Evolutionary conservation across 2,329 filamentous ascomycete species (phyloP).

Genomic region (Phoma sp.): DNA sequence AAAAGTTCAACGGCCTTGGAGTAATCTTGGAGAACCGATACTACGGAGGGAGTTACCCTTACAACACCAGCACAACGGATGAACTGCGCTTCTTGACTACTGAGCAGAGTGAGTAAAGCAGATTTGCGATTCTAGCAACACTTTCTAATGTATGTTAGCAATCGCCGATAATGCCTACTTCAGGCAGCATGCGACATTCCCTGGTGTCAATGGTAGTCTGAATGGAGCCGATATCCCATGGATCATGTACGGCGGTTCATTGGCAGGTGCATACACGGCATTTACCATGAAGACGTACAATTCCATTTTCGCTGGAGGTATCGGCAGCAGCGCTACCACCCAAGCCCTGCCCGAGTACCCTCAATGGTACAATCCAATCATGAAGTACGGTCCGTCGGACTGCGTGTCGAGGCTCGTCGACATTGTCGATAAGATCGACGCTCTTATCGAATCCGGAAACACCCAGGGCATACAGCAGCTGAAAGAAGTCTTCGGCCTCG

Average conservation of each 20-base stretch:
- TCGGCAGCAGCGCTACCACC: constrained; percentile 55
- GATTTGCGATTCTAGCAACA: neutral
- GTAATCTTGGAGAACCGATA: constrained; percentile 61
- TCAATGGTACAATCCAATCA: constrained; percentile 58
- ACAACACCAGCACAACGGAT: constrained; percentile 56
- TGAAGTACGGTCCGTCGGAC: constrained; percentile 57
- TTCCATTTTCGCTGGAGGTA: constrained; percentile 56
- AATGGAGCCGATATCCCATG: constrained; percentile 55
- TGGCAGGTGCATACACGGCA: constrained; percentile 53
- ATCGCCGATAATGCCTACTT: constrained; percentile 61
- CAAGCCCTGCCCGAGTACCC: constrained; percentile 53
- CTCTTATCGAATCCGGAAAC: constrained; percentile 52
- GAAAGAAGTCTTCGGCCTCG: constrained; percentile 57
- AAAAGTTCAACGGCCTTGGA: constrained; percentile 60
- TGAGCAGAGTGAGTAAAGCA: constrained; percentile 49
- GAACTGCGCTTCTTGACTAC: constrained; percentile 58
- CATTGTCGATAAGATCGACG: constrained; percentile 59
- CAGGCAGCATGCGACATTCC: constrained; percentile 55
- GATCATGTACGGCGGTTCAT: constrained; percentile 54
- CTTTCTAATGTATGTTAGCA: constrained; percentile 23
- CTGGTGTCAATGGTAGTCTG: constrained; percentile 51
- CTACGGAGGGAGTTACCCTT: constrained; percentile 59
- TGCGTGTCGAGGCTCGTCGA: constrained; percentile 57
- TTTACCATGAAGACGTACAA: constrained; percentile 56
- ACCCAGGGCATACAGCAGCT: constrained; percentile 52